Evolutionary conservation across 78 protist species (phyloP), one percentile per base, ranked within the genome.

Genomic region (Protostelium mycophagum): DNA sequence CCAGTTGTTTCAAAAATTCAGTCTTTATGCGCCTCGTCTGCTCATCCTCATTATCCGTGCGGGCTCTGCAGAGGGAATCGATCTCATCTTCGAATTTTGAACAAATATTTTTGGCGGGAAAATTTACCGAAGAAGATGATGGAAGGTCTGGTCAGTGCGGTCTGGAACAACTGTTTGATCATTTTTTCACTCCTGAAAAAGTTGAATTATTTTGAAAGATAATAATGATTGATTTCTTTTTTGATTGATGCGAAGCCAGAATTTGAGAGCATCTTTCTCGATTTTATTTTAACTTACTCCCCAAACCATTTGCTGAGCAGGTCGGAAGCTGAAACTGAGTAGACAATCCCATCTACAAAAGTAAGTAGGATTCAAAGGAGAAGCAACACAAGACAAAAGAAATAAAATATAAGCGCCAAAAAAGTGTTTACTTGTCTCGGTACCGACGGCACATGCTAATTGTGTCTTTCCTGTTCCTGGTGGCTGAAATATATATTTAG

Each of bases 1-100:
- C 87, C 83, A 91, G 9, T 28, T 88, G 87, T 38, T 36, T 37
- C 16, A 91, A 31, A 36, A 91, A 29, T 31, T 91, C 90, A 1
- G 93, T 87, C 37, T 91, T 91, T 9, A 91, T 51, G 31, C 93
- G 39, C 1, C 93, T 84, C 85, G 90, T 91, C 37, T 36, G 88
- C 34, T 91, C 93, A 36, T 51, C 38, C 23, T 91, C 93, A 9
- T 35, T 10, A 25, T 85, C 84, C 34, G 10, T 86, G 34, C 93
- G 9, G 35, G 29, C 1, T 1, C 86, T 1, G 37, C 37, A 36
- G 38, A 91, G 35, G 1, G 91, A 36, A 36, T 91, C 93, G 36
- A 91, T 91, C 38, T 91, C 93, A 51, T 91, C 93, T 28, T 87
- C 28, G 87, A 91, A 86, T 25, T 5, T 5, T 51, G 31, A 51